Conservation (phyloP, 345 rosid species). For the Rubroshorea leprosula region DNA sequence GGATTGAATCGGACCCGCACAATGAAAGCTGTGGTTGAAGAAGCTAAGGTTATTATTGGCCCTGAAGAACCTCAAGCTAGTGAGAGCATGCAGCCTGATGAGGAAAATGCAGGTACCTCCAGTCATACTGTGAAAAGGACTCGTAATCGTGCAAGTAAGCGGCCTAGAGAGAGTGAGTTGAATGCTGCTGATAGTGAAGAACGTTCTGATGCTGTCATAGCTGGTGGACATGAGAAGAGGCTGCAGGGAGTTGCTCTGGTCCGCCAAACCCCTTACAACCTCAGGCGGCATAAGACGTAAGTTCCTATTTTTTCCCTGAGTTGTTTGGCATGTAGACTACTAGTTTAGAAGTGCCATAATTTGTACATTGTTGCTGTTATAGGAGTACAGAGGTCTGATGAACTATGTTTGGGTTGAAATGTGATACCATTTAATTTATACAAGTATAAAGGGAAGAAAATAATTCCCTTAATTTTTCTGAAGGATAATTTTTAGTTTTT, state of each 20-base stretch:
- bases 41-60: constrained; percentile 46
- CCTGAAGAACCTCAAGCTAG: constrained; percentile 29
- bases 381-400: neutral
- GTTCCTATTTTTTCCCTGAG: constrained; percentile 22
- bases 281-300: constrained; percentile 71
- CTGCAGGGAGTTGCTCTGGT: constrained; percentile 38
- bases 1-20: constrained; percentile 44
- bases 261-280: constrained; percentile 56
- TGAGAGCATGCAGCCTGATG: constrained; percentile 20
- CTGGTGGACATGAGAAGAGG: constrained; percentile 63
- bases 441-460: neutral
- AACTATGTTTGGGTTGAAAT: too few relatives aligned
- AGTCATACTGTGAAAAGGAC: constrained; percentile 29
- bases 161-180: constrained; percentile 47
- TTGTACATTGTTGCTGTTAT: neutral
- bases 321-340: neutral
- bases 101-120: constrained; percentile 35
- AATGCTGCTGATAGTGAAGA: constrained; percentile 63
- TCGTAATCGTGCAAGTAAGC: constrained; percentile 34
- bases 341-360: neutral
- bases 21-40: constrained; percentile 52
- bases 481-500: neutral
- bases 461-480: neutral
- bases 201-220: constrained; percentile 49
- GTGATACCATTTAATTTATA: neutral